phyloP scores from a whole-genome alignment of 75 land plant genomes.

The Sequoiadendron giganteum region DNA sequence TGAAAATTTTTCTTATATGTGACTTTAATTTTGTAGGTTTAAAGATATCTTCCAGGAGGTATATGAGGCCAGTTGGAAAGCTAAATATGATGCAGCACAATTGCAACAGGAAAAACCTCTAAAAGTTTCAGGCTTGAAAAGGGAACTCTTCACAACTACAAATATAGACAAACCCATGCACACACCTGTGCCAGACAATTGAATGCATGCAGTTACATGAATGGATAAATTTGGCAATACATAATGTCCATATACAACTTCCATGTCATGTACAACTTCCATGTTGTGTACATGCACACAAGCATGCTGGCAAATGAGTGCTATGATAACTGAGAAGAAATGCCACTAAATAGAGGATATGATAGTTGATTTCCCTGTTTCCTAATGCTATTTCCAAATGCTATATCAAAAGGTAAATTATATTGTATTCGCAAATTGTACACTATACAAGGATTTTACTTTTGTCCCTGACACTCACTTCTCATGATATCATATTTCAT shows the following conservation, averaged over 20 bases:
- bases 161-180: neutral
- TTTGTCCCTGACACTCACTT: neutral
- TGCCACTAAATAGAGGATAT: neutral
- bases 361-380: too few relatives aligned
- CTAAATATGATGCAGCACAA: conserved; percentile 68
- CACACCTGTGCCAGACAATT: neutral
- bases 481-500: neutral
- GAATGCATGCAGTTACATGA: neutral
- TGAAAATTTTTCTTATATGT: neutral
- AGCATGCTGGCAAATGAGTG: too few relatives aligned
- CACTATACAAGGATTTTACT: neutral
- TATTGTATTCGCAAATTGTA: too few relatives aligned
- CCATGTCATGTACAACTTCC: too few relatives aligned
- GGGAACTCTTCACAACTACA: neutral
- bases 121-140: neutral
- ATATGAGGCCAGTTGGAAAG: conserved; percentile 76
- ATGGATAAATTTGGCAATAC: neutral
- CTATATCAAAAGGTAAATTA: too few relatives aligned
- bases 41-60: conserved; percentile 96
- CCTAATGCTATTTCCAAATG: too few relatives aligned
- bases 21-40: conserved; percentile 45
- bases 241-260: neutral
- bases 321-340: neutral
- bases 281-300: too few relatives aligned
- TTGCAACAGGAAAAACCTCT: neutral